Evolutionary conservation across 176 grass and related monocot species (phyloP).

Genomic region (Zoysia pacifica): DNA sequence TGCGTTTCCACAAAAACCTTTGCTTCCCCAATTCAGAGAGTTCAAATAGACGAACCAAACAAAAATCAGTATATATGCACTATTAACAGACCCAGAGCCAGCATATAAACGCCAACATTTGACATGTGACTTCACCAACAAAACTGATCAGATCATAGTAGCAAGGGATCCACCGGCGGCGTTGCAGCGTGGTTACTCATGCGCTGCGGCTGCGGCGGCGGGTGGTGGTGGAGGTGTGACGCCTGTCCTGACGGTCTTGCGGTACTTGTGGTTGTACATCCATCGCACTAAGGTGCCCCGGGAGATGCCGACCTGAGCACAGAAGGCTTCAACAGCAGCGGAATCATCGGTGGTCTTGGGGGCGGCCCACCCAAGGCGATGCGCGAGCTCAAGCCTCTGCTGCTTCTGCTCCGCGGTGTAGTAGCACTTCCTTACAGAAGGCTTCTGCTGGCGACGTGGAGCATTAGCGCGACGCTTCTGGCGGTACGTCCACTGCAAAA

Average conservation of each 20-base stretch:
- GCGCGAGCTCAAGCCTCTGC: background rate
- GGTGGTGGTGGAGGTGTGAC: no score
- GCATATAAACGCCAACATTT: background rate
- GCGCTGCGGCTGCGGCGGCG: no score
- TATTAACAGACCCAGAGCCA: background rate
- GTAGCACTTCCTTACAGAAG: background rate
- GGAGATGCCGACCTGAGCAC: background rate
- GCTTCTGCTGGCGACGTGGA: background rate
- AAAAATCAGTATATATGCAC: background rate
- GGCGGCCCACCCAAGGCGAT: background rate
- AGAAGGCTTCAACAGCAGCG: background rate
- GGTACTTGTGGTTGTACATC: background rate
- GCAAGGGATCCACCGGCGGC: background rate
- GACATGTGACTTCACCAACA: background rate
- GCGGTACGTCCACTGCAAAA: constrained; percentile 73
- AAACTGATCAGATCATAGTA: background rate
- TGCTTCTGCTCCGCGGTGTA: background rate
- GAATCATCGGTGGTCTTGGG: background rate
- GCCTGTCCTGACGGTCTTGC: no score
- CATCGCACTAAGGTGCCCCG: background rate
- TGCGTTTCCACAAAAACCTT: no score
- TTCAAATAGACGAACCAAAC: background rate
- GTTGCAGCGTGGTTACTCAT: no score
- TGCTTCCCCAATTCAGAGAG: no score
- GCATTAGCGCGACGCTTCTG: constrained; percentile 59